Evolutionary conservation across 2,329 filamentous ascomycete species (phyloP), one percentile per base, ranked within the genome.

Genomic region (Monilinia fructigena): DNA sequence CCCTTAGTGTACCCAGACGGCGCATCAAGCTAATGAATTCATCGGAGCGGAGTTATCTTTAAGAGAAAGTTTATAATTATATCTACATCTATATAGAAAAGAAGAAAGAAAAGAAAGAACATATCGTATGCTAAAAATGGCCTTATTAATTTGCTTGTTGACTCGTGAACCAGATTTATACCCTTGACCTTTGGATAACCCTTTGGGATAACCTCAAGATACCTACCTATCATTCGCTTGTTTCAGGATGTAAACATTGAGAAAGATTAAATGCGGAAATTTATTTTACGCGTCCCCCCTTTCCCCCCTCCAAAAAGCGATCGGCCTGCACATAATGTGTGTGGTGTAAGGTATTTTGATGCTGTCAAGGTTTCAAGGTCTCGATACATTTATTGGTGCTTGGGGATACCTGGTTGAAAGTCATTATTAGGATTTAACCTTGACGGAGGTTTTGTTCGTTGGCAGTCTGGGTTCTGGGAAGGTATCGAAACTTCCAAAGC

Each of bases 231-330:
- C 31, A 20, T 23, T 65, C 55, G 45, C 47, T 48, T 54, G 55
- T 60, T 65, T 60, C 47, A 65, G 23, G 28, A 60, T 59, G 35
- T 59, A 59, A 60, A 65, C 31, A 65, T 35, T 38, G 35, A 26
- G 50, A 42, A 60, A 38, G 42, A 60, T 35, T 48, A 60, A 23
- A 60, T 42, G 56, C 28, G 28, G 20, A 23, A 20, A 35, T n/a
- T 60, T 23, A 26, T 16, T 48, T 20, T 16, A 35, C 11, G 28
- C 28, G 4, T 28, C 4, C 28, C 4, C 28, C 28, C 28, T 4
- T 4, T 4, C 28, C 28, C 28, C 28, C 28, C 2, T 4, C 28
- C 2, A 28, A 28, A 28, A 28, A 28, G 4, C 28, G 56, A 20
- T 42, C 12, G 28, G 56, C 42, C 56, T 28, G 40, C 38, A 18